Evolutionary conservation across 768 basidiomycete genomes (phyloP), one percentile per base, ranked within the genome.

Genomic region (Exsudoporus frostii): DNA sequence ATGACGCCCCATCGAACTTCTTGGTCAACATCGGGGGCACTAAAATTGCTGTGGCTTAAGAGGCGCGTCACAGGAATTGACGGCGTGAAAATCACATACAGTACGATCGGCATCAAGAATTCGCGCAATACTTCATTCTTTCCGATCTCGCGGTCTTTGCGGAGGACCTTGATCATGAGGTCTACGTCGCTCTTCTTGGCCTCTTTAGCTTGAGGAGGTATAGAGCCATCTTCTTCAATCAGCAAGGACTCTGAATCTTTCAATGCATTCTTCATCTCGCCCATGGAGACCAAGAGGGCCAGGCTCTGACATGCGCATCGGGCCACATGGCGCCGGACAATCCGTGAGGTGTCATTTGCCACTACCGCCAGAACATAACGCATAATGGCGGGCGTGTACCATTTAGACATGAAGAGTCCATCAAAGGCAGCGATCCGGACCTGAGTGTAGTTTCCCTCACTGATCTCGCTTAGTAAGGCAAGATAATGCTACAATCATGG

Each of bases 351-450:
- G 65, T 99, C 97, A 63, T 86, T 80, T 8, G 86, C 83, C 74
- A 96, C 85, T 51, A 97, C 88, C 10, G 90, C 81, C 45, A 96
- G 78, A 57, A 98, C 77, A 65, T 98, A 98, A 14, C 84, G 83
- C 82, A 91, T 89, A 61, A 95, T 84, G 63, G 83, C 81, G 33
- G 85, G 85, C 2, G 86, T 79, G 67, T 92, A 86, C 92, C 93
- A 88, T 50, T 92, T 86, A 52, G 88, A 88, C 67, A 93, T 73
- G 77, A 96, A 86, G 10, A 98, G 78, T 32, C 92, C 90, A 70
- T 99, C 97, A 61, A 99, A 97, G 4, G 97, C 96, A 5, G 90
- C 86, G 41, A 92, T 81, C 42, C 97, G 87, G 41, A 99, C 90
- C 65, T 91, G 88, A 3, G 86, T 87, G 61, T 88, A 93, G 65